Base-by-base conservation (phyloP, 129 eudicot species). In the Saussurea involucrata region DNA sequence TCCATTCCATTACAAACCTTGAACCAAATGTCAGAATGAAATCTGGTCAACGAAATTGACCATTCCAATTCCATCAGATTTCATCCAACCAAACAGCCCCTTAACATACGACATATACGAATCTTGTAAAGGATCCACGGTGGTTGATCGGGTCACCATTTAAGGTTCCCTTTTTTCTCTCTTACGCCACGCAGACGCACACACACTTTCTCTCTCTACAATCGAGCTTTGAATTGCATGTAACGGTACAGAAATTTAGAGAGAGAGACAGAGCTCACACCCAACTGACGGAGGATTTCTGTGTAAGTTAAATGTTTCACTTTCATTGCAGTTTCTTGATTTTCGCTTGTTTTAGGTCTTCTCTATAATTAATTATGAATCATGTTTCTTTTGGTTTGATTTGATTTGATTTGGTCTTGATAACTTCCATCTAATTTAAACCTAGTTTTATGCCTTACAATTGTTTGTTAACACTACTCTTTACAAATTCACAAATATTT, bases 161-260 rank as follows among this genome's bases (percentile, higher is more conserved):
- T 61, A 34, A 31, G 53, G 22, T 33, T 68, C 22, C 53, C 72
- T 22, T 37, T 68, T 66, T 68, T 33, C 72, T 33, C 24, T 68
- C n/a, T 28, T 22, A 33, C 28, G 72, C 40, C 72, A 67, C 49
- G 55, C 72, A 68, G 4, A 20, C 72, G 34, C 72, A 15, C 53
- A 20, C 72, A 18, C 15, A 1, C 24, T 37, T 8, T 34, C 73
- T 31, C 65, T 68, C 65, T 76, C 74, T 49, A 32, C 27, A 33
- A 73, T 55, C 53, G 32, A 73, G 53, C 77, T 73, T 73, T 57
- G 77, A 34, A 69, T 78, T 69, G 82, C 63, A 69, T 69, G 76
- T 55, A 69, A 78, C 70, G 82, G 63, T 44, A 78, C 76, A 5
- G 22, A 53, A 53, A 53, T 8, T n/a, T 68, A 32, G 4, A 61